phyloP scores from a whole-genome alignment of 2,329 filamentous ascomycete genomes.

The Coccinonectria pachysandricola region DNA sequence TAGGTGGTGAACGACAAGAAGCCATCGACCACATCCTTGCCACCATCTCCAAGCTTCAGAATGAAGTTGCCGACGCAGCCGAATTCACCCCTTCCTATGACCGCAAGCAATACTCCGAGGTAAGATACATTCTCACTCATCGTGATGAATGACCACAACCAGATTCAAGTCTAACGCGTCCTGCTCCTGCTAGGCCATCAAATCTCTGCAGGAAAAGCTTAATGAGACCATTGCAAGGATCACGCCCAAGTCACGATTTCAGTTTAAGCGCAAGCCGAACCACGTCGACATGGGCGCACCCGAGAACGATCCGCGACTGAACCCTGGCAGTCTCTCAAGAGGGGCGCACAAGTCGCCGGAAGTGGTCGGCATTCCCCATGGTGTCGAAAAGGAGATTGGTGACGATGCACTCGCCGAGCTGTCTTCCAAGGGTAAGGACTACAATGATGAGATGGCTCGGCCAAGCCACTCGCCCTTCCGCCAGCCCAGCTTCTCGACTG shows the following conservation, averaged over 20 bases:
- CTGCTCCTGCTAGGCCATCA: conserved; percentile 71
- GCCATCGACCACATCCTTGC: conserved; percentile 72
- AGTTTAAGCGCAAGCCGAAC: conserved; percentile 49
- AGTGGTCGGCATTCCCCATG: conserved; percentile 2
- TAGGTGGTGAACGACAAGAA: conserved; percentile 66
- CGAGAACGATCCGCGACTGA: conserved; percentile 33
- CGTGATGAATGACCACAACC: conserved; percentile 2
- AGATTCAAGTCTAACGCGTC: no score
- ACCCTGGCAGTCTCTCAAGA: conserved; percentile 25
- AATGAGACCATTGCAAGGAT: conserved; percentile 57
- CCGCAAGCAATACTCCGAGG: conserved; percentile 74
- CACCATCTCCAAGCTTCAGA: conserved; percentile 69
- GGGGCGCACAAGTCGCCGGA: conserved; percentile 12
- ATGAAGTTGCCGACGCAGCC: conserved; percentile 74
- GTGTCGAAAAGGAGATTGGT: conserved; percentile 10
- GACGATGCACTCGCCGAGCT: conserved; percentile 29
- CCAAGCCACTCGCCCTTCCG: conserved; percentile 33
- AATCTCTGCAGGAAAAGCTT: conserved; percentile 68
- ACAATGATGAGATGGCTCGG: conserved; percentile 45
- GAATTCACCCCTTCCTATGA: conserved; percentile 82
- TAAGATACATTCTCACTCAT: conserved; percentile 24
- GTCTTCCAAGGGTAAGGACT: conserved; percentile 34
- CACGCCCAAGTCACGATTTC: conserved; percentile 69
- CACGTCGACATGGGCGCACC: conserved; percentile 33
- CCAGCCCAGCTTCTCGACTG: conserved; percentile 53